phyloP scores from a whole-genome alignment of 2,329 filamentous ascomycete species.

The Fusarium nematophilum region DNA sequence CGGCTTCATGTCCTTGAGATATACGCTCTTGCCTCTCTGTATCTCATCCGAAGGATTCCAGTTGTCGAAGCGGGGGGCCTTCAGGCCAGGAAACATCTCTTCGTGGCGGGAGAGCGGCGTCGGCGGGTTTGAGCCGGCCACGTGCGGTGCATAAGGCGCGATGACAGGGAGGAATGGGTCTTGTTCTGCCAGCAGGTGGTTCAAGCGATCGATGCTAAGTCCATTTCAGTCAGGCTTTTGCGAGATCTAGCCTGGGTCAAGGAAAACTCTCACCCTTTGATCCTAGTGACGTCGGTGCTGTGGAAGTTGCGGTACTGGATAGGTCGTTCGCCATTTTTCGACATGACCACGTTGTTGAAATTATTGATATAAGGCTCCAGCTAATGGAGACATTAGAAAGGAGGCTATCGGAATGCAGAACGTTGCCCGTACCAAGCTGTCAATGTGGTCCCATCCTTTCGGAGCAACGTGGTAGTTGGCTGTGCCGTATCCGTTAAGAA shows the following conservation, averaged over 20 bases:
- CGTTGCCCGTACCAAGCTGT: constrained; percentile 19
- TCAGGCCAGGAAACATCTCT: constrained; percentile 67
- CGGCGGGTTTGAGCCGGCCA: constrained; percentile 37
- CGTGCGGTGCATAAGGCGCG: constrained; percentile 55
- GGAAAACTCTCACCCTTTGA: constrained; percentile 21
- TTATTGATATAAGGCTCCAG: constrained; percentile 8
- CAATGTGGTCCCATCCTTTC: constrained; percentile 23
- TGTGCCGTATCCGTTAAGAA: constrained; percentile 24
- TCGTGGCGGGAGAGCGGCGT: constrained; percentile 61
- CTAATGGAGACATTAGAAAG: too few species aligned
- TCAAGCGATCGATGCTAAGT: neutral
- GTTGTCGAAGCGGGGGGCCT: constrained; percentile 68
- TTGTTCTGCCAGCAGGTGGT: neutral
- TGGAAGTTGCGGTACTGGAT: constrained; percentile 12
- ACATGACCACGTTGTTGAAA: constrained; percentile 13
- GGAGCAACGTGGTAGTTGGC: constrained; percentile 15
- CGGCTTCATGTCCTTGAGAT: neutral
- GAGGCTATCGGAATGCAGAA: too few species aligned
- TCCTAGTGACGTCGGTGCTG: constrained; percentile 14
- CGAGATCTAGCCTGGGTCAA: too few species aligned
- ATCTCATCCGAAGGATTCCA: constrained; percentile 66
- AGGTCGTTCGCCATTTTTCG: constrained; percentile 10
- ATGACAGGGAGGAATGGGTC: constrained; percentile 66
- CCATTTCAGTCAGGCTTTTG: constrained; percentile 1
- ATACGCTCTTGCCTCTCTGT: neutral